Evolutionary conservation across 2,329 filamentous ascomycete genomes (phyloP).

Genomic region (Aspergillus sp.): DNA sequence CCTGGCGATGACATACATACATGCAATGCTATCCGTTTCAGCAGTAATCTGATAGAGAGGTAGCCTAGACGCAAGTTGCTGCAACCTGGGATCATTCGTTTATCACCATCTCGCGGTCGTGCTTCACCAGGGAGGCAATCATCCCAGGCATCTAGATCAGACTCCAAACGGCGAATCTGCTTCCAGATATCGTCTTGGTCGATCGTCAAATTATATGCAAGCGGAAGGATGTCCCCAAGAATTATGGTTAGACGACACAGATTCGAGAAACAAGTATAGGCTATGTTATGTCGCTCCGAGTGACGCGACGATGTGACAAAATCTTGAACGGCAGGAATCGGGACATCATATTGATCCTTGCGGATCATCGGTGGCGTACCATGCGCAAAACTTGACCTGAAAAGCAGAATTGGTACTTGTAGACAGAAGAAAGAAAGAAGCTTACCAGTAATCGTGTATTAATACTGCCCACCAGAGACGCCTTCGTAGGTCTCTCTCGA

Average conservation of each 20-base stretch:
- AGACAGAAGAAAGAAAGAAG: background rate
- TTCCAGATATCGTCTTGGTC: slow-evolving; percentile 21
- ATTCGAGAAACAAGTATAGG: background rate
- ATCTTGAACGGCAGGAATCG: slow-evolving; percentile 23
- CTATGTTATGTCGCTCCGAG: background rate
- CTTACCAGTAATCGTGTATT: slow-evolving; percentile 50
- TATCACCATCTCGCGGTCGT: no score
- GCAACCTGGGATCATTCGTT: no score
- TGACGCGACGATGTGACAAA: background rate
- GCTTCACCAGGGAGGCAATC: no score
- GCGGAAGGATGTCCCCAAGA: slow-evolving; percentile 19
- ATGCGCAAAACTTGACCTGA: slow-evolving; percentile 51
- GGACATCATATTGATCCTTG: slow-evolving; percentile 48
- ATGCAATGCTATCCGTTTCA: no score
- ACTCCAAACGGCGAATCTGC: slow-evolving; percentile 33
- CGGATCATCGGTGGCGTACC: slow-evolving; percentile 52
- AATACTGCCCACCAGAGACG: no score
- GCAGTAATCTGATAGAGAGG: no score
- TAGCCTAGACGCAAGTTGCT: no score
- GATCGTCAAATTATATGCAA: slow-evolving; percentile 29
- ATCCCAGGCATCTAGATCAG: slow-evolving; percentile 24
- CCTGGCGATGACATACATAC: no score
- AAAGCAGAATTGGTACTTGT: background rate
- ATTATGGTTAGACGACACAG: slow-evolving; percentile 46
- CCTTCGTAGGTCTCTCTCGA: no score